Evolutionary conservation across 371 early-diverging fungal species (phyloP), one percentile per base, ranked within the genome.

Genomic region (Actinomucor elegans): DNA sequence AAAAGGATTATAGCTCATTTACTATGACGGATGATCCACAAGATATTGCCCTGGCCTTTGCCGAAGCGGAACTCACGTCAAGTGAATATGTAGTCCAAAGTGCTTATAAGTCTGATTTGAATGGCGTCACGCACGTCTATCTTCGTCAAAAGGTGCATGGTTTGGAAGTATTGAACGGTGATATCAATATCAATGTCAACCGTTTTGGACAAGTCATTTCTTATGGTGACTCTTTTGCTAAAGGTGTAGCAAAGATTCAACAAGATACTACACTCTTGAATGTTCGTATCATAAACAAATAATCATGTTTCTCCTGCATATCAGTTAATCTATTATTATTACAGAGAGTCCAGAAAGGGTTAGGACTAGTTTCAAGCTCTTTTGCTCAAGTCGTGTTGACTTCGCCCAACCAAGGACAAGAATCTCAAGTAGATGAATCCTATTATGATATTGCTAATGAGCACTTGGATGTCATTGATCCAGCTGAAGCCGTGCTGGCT

Each of bases 171-270:
- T 69, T 83, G 42, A 94, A 94, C 61, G 92, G 86, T 33, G 84
- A 87, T 52, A 85, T 89, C 58, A 92, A 92, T 61, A 73, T 94
- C 65, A 91, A 93, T 56, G 68, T 94, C 20, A 87, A 90, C 66
- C 59, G 63, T 37, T 34, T 73, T 45, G 93, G 94, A 32, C 66
- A 77, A 31, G 67, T 94, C 41, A 71, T 92, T 27, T 83, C 88
- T 6, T 87, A 80, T 61, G 90, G 92, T 27, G 73, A 83, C 45
- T 88, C 91, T 12, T 90, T 94, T 69, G 72, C 73, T n/a, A 52
- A 33, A 46, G 41, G 36, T 24, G 31, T 24, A 5, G 36, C 28
- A 17, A 38, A 38, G 14, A 41, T 21, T 10, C 28, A 15, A 54
- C 38, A 37, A 37, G 46, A 38, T 17, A 20, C 44, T 29, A 36